Conservation (phyloP, 192 early-diverging fungal genomes). For the Umbelopsis sp. region DNA sequence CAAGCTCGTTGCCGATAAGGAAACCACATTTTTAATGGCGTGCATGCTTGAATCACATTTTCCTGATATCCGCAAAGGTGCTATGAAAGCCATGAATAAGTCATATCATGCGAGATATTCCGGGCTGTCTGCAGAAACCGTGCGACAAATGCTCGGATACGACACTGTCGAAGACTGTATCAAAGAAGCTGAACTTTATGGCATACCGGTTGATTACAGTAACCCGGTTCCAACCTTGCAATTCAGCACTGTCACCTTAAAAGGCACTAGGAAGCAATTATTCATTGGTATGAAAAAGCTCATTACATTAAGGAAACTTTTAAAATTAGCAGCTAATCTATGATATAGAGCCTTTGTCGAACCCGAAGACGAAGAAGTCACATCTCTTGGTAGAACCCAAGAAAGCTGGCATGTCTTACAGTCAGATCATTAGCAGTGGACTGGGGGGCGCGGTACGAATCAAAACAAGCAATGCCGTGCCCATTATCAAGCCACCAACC, state of each 20-base stretch:
- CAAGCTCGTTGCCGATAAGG: constrained; percentile 56
- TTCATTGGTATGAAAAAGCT: constrained; percentile 23
- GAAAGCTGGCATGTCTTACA: constrained; percentile 1
- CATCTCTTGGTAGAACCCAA: constrained; percentile 31
- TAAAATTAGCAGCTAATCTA: not conserved
- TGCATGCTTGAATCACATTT: constrained; percentile 82
- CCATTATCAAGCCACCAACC: not conserved
- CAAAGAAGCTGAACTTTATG: constrained; percentile 40
- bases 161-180: constrained; percentile 44
- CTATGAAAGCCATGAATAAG: constrained; percentile 73
- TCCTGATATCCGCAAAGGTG: constrained; percentile 70
- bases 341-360: constrained; percentile 31
- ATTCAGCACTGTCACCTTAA: not conserved
- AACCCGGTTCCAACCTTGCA: not conserved
- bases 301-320: not conserved
- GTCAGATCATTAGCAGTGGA: constrained; percentile 22
- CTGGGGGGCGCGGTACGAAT: not conserved
- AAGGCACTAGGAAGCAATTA: not conserved
- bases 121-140: constrained; percentile 29
- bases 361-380: constrained; percentile 23
- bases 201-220: constrained; percentile 23
- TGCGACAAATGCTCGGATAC: constrained; percentile 37
- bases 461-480: not conserved
- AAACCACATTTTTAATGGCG: constrained; percentile 74
- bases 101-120: constrained; percentile 46